Conservation (phyloP, 345 rosid species). For the Excoecaria agallocha region DNA sequence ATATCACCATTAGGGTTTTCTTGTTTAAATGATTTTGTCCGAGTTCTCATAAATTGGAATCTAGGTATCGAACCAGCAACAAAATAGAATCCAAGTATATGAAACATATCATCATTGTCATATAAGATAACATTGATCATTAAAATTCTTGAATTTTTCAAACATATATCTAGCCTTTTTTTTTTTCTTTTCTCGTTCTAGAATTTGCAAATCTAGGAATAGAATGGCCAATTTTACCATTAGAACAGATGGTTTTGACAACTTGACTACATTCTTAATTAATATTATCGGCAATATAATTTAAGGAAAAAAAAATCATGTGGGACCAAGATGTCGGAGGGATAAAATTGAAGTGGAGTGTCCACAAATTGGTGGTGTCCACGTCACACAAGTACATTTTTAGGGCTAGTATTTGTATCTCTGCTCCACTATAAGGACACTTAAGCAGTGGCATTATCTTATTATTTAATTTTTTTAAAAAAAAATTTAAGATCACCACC, state of each 20-base stretch:
- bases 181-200: too few species aligned
- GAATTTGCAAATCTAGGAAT: neutral
- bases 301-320: neutral
- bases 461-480: neutral
- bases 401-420: conserved; percentile 25
- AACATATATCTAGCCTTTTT: too few species aligned
- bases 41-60: too few species aligned
- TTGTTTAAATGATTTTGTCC: too few species aligned
- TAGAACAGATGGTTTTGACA: neutral
- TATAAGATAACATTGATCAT: too few species aligned
- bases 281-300: too few species aligned
- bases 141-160: too few species aligned
- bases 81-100: too few species aligned
- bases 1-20: too few species aligned
- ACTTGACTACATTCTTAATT: neutral
- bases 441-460: conserved; percentile 25
- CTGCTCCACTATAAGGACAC: conserved; percentile 46
- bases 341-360: conserved; percentile 40
- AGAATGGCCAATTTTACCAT: neutral
- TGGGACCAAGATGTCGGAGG: neutral
- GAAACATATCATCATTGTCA: too few species aligned
- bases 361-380: conserved; percentile 62
- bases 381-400: conserved; percentile 36
- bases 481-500: conserved; percentile 32
- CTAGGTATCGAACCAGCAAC: too few species aligned